Base-by-base conservation (phyloP, 768 basidiomycete species). In the Rhodotorula taiwanensis region DNA sequence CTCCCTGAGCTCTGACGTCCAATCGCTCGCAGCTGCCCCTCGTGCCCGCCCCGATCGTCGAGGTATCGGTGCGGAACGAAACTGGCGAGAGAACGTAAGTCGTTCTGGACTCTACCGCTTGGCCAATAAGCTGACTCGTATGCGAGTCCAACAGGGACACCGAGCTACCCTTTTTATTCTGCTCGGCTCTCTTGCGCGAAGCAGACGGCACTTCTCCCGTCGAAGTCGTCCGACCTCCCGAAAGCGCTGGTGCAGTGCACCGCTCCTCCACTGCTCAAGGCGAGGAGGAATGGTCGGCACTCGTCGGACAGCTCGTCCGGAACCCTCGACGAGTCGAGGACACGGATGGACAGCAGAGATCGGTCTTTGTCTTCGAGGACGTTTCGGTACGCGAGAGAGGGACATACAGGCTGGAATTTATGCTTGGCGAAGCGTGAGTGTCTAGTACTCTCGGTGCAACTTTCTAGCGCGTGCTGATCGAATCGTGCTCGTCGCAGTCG, bases 281-380 rank as follows among this genome's bases (percentile, higher is more conserved):
- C 25, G 43, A 60, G 10, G 74, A 60, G 74, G 79, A 54, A 75
- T 82, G 31, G 81, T 82, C 54, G 81, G 84, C 43, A 78, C 79
- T 94, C 33, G 89, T 92, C 73, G 91, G 91, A 51, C 88, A 86
- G 66, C 79, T 93, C 33, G 88, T 93, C 31, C 84, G 90, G 21
- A 85, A 87, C 2, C 82, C 89, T 9, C 85, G 92, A 50, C 82
- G 85, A 53, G 78, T 91, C 71, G 83, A 86, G 65, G 88, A 94
- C 75, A 80, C 87, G 43, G 83, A 87, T 74, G 88, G 88, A 60
- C 83, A 85, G 53, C 79, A 80, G 71, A 87, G 47, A 15, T 36
- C 41, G 6, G 57, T 87, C 75, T 92, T 95, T 72, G 77, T 91
- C 57, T 95, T 93, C 72, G 86, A 91, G 11, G 91, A 95, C 76